Percentiles rank a stretch among this genome's conserved stretches.
These are phyloP conservation scores for Diospyros kaki DNA, from an alignment of 148 eudicot species.

Conservation along the genomic window DNA sequence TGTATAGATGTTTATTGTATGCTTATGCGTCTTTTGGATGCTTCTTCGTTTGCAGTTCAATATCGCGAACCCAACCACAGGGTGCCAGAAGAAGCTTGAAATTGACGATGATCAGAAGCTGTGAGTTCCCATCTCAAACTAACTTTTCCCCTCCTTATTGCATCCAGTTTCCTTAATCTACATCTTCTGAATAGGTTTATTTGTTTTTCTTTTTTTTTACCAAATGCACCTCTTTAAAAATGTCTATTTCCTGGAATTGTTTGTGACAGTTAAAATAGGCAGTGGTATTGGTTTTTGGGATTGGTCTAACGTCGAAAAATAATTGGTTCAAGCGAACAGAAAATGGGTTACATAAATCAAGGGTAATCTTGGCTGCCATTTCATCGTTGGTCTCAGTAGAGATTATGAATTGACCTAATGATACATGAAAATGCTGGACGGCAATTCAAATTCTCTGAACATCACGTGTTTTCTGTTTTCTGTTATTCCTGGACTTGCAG, in stretches of 20 bases:
- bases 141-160: not conserved
- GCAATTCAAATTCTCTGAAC: not conserved
- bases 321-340: too few relatives aligned
- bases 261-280: too few relatives aligned
- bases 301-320: too few relatives aligned
- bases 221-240: too few relatives aligned
- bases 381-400: not conserved
- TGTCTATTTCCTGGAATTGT: too few relatives aligned
- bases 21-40: not conserved
- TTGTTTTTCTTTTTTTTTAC: not conserved
- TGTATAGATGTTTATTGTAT: not conserved
- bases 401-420: not conserved
- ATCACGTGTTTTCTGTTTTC: not conserved
- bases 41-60: not conserved
- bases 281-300: too few relatives aligned
- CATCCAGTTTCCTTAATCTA: not conserved
- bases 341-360: too few relatives aligned
- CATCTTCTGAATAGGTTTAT: not conserved
- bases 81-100: constrained; percentile 12
- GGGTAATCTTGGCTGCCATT: too few relatives aligned
- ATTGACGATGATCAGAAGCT: constrained; percentile 13
- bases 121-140: not conserved
- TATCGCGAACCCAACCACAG: constrained; percentile 10
- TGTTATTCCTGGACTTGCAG: not conserved
- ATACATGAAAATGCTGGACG: not conserved